phyloP scores from a whole-genome alignment of 164 flowering plant genomes.

The Chloranthus sessilifolius region DNA sequence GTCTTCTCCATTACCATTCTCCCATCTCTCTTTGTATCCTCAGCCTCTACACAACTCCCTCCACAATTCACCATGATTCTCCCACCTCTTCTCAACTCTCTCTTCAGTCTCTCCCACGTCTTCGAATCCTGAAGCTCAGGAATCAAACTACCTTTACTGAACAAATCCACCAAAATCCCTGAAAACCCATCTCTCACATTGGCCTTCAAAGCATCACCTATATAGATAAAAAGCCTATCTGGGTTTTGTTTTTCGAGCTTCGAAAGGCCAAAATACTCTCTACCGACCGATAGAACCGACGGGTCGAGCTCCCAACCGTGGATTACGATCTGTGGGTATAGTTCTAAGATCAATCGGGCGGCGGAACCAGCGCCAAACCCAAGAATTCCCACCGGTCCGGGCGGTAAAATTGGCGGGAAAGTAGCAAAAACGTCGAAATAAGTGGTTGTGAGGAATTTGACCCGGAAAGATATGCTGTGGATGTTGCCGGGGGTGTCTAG shows the following conservation, averaged over 20 bases:
- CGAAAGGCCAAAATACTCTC: constrained; percentile 66
- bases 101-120: constrained; percentile 54
- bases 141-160: constrained; percentile 48
- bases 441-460: constrained; percentile 48
- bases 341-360: constrained; percentile 49
- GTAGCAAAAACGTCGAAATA: constrained; percentile 90
- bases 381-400: constrained; percentile 75
- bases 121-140: constrained; percentile 49
- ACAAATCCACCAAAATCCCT: constrained; percentile 60
- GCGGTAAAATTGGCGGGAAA: constrained; percentile 62
- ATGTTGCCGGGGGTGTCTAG: constrained; percentile 90
- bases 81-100: constrained; percentile 62
- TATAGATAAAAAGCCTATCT: constrained; percentile 48
- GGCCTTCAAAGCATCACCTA: constrained; percentile 64
- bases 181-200: constrained; percentile 44
- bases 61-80: constrained; percentile 95
- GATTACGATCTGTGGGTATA: constrained; percentile 48
- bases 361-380: constrained; percentile 95
- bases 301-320: constrained; percentile 95
- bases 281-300: constrained; percentile 61
- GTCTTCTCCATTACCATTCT: constrained; percentile 63
- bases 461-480: constrained; percentile 67
- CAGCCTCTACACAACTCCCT: constrained; percentile 90
- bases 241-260: constrained; percentile 42
- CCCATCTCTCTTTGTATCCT: constrained; percentile 60